A percentile compares a stretch with the other conserved stretches of the same genome.
Conservation (phyloP, 1,139 yeast species). For the Geotrichum restrictum region DNA sequence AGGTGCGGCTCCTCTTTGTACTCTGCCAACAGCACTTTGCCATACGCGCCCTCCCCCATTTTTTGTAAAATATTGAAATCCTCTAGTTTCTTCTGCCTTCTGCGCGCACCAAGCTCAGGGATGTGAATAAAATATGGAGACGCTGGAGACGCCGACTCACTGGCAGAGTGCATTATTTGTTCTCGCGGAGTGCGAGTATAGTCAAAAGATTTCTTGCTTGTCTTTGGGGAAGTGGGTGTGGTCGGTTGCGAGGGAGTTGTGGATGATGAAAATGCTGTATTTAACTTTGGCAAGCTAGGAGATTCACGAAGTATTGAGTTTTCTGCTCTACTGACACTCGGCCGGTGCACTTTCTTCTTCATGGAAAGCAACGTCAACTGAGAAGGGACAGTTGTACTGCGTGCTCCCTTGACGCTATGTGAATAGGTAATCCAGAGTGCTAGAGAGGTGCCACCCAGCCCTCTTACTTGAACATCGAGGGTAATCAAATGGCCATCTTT, state of each 20-base stretch:
- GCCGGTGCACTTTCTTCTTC: constrained; percentile 31
- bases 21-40: constrained; percentile 78
- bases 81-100: constrained; percentile 53
- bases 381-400: constrained; percentile 47
- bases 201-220: background rate
- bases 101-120: constrained; percentile 35
- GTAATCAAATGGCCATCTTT: constrained; percentile 61
- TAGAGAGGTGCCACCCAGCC: constrained; percentile 54
- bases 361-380: constrained; percentile 49
- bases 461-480: constrained; percentile 78
- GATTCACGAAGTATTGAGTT: background rate
- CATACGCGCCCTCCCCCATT: constrained; percentile 96
- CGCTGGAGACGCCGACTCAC: constrained; percentile 14
- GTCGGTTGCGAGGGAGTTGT: background rate
- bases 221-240: constrained; percentile 4
- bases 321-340: constrained; percentile 12
- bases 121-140: constrained; percentile 22
- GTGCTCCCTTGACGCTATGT: constrained; percentile 32
- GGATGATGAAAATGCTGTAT: background rate
- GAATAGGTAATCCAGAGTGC: constrained; percentile 89
- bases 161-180: constrained; percentile 7
- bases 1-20: constrained; percentile 60
- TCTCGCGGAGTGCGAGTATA: constrained; percentile 14
- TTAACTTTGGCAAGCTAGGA: background rate
- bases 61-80: constrained; percentile 70